phyloP scores from a whole-genome alignment of 1,284 basidiomycete genomes.

The Phellinidium pouzarii region DNA sequence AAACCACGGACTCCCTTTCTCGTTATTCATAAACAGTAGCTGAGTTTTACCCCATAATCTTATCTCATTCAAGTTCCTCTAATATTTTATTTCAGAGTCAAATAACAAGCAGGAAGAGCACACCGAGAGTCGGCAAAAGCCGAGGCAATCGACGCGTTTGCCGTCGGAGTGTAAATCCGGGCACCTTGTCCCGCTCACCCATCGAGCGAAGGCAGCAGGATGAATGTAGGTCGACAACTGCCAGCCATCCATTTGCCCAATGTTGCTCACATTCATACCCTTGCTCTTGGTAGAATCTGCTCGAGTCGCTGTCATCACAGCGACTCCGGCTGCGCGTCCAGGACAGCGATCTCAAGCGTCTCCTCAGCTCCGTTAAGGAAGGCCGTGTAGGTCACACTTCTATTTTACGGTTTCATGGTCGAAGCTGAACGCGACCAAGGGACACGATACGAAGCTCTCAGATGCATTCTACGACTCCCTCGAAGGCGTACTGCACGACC shows the following conservation, averaged over 20 bases:
- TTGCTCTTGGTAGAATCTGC: conserved; percentile 55
- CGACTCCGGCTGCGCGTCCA: conserved; percentile 45
- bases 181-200: conserved; percentile 25
- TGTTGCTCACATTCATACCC: conserved; percentile 20
- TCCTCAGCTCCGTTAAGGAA: conserved; percentile 70
- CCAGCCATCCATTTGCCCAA: conserved; percentile 25
- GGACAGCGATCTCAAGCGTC: conserved; percentile 60
- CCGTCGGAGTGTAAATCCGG: conserved; percentile 9
- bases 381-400: conserved; percentile 49
- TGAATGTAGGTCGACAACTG: conserved; percentile 34
- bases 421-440: conserved; percentile 35
- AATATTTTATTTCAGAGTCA: too few relatives aligned
- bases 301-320: conserved; percentile 67
- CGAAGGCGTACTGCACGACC: conserved; percentile 79
- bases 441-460: conserved; percentile 64
- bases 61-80: too few relatives aligned
- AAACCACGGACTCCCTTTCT: too few relatives aligned
- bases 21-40: too few relatives aligned
- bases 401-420: conserved; percentile 19
- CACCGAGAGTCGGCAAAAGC: too few relatives aligned
- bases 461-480: conserved; percentile 90
- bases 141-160: conserved; percentile 1
- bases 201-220: conserved; percentile 22
- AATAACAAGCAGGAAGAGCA: too few relatives aligned
- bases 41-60: too few relatives aligned